phyloP scores from a whole-genome alignment of 2,329 filamentous ascomycete species.

The Diplodia scrobiculata region DNA sequence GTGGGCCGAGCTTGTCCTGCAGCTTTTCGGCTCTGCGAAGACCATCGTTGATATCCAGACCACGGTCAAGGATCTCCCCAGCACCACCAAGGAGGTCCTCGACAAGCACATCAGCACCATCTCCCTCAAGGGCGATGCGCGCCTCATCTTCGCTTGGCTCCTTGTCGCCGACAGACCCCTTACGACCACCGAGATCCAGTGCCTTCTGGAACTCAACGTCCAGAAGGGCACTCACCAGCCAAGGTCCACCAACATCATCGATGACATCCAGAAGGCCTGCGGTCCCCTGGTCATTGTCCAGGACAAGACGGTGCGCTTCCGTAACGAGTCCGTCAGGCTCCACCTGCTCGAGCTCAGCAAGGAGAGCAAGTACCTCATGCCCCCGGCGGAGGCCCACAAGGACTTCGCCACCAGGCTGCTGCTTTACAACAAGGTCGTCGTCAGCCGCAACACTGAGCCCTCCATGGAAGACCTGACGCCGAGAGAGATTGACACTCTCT shows the following conservation, averaged over 20 bases:
- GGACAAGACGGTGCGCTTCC: constrained; percentile 52
- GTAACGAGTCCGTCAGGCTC: constrained; percentile 38
- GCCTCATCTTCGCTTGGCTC: constrained; percentile 51
- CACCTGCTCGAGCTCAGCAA: constrained; percentile 53
- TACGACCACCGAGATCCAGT: constrained; percentile 49
- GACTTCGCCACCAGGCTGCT: constrained; percentile 51
- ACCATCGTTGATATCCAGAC: constrained; percentile 43
- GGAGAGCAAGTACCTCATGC: constrained; percentile 55
- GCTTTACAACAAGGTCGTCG: constrained; percentile 48
- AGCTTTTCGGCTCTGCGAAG: constrained; percentile 46
- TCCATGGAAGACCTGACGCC: constrained; percentile 48
- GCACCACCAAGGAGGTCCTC: constrained; percentile 45
- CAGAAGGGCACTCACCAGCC: constrained; percentile 37
- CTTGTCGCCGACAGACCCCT: constrained; percentile 52
- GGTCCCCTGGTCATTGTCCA: constrained; percentile 48
- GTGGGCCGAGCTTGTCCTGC: constrained; percentile 49
- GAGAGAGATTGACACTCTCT: constrained; percentile 47
- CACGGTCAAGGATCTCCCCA: constrained; percentile 40
- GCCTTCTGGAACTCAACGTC: constrained; percentile 49
- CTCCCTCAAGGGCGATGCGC: constrained; percentile 41
- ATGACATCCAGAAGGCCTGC: constrained; percentile 44
- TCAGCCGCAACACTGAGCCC: constrained; percentile 48
- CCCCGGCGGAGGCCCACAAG: constrained; percentile 50
- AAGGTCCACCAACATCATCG: constrained; percentile 39
- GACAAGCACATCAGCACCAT: constrained; percentile 44